Base-by-base conservation (phyloP, 768 basidiomycete species). In the Crassisporium funariophilum region DNA sequence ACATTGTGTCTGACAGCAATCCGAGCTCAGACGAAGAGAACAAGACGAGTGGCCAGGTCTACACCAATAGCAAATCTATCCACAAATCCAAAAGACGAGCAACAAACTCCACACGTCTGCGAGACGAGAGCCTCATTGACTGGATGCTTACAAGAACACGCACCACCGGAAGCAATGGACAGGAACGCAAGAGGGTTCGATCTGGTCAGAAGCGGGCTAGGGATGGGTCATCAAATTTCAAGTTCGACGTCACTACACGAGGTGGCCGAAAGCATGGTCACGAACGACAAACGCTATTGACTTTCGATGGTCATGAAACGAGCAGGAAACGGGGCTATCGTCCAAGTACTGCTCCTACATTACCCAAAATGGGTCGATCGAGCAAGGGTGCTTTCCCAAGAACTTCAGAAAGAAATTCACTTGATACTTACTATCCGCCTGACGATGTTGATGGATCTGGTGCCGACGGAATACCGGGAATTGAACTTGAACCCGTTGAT, bases 71-170 rank as follows among this genome's bases (percentile, higher is more conserved):
- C 15, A 7, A 15, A 3, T 17, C 31, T 1, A 25, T 29, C 41
- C 37, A 21, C 45, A 40, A 16, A 31, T 41, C 8, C 33, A 34
- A 31, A 52, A 40, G 29, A 45, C 21, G 17, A 24, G 35, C 9
- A 34, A 23, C 34, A 35, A n/a, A n/a, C n/a, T 31, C 22, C 10
- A 22, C 19, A 24, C 44, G 56, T 51, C 7, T 55, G 44, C 72
- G 67, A 61, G 75, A 71, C 51, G 74, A 59, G 60, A 80, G 72
- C 56, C 60, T 86, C 41, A 85, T 89, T 37, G 83, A 88, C 53
- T 81, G 80, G 60, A 89, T 89, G 86, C 57, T 89, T 38, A 69
- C 71, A 11, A 71, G 76, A 37, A 74, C 75, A 2, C 64, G 67
- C 5, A 60, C 43, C 31, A 47, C 35, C 45, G 61, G 52, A 41